These are phyloP conservation scores for Pholiota adiposa DNA, from an alignment of 1,284 basidiomycete genomes.

Conservation along the genomic window DNA sequence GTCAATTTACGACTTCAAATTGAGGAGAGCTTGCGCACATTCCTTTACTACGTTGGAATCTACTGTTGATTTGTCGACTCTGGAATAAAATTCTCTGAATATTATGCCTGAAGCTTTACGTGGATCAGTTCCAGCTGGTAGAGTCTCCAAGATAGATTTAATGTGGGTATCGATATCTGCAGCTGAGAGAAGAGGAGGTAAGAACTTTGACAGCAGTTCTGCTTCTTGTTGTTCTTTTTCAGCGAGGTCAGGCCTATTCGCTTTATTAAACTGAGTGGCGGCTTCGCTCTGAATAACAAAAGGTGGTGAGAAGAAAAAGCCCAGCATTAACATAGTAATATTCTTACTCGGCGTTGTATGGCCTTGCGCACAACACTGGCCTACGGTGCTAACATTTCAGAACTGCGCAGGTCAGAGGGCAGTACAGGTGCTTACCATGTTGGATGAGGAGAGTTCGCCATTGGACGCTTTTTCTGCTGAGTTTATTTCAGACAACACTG, in stretches of 20 bases:
- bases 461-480: conserved; percentile 62
- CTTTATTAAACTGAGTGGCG: conserved; percentile 55
- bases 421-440: conserved; percentile 38
- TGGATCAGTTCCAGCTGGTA: conserved; percentile 32
- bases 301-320: conserved; percentile 13
- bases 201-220: conserved; percentile 53
- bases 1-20: conserved; percentile 11
- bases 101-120: conserved; percentile 50
- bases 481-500: conserved; percentile 70
- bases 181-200: conserved; percentile 63
- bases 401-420: not conserved
- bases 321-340: not conserved
- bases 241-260: conserved; percentile 67
- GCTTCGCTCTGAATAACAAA: conserved; percentile 54
- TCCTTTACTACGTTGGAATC: conserved; percentile 59
- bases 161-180: conserved; percentile 58
- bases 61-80: conserved; percentile 62
- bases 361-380: conserved; percentile 59
- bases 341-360: conserved; percentile 57
- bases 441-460: conserved; percentile 45
- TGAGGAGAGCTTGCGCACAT: conserved; percentile 48
- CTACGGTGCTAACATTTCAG: conserved; percentile 21
- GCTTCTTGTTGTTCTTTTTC: conserved; percentile 64
- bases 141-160: conserved; percentile 40
- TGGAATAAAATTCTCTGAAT: conserved; percentile 65